Percentiles rank a stretch among this genome's conserved stretches.
Evolutionary conservation across 2,329 filamentous ascomycete species (phyloP).

Genomic region (Aspergillus bombycis): DNA sequence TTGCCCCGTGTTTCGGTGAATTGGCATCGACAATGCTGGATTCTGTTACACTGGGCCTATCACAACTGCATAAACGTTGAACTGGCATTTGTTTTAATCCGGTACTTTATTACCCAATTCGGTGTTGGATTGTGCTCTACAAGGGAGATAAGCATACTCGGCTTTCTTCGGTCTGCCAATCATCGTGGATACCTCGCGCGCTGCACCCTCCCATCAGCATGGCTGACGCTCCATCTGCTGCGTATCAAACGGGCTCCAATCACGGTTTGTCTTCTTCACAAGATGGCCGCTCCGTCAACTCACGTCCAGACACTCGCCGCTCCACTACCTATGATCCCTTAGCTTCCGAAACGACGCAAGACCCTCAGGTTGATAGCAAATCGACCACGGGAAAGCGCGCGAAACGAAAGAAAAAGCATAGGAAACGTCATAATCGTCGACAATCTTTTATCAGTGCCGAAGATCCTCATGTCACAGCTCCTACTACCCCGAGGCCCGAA

Average conservation of each 20-base stretch:
- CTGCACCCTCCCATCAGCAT: slow-evolving; percentile 15
- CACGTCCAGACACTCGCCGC: slow-evolving; percentile 7
- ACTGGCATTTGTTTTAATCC: slow-evolving; percentile 6
- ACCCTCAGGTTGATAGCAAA: slow-evolving; percentile 25
- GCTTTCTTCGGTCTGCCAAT: slow-evolving; percentile 2
- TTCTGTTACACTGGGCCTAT: slow-evolving; percentile 2
- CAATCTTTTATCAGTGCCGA: slow-evolving; percentile 77
- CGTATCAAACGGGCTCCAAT: slow-evolving; percentile 18
- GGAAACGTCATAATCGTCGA: slow-evolving; percentile 77
- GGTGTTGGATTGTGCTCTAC: neutral
- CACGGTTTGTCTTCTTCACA: slow-evolving; percentile 6
- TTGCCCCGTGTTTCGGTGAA: slow-evolving; percentile 16
- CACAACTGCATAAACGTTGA: slow-evolving; percentile 10
- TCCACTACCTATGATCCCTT: slow-evolving; percentile 5
- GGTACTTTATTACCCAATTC: neutral
- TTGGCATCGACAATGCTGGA: slow-evolving; percentile 21
- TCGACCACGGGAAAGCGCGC: slow-evolving; percentile 27
- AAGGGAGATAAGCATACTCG: slow-evolving; percentile 2
- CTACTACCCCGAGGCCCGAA: slow-evolving; percentile 52
- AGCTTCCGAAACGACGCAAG: slow-evolving; percentile 16
- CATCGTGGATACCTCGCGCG: neutral
- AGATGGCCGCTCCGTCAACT: slow-evolving; percentile 14
- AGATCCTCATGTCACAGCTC: slow-evolving; percentile 54
- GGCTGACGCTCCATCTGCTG: slow-evolving; percentile 20
- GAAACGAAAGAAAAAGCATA: slow-evolving; percentile 67